Evolutionary conservation across 345 rosid genomes (phyloP).

Genomic region (Carallia brachiata): DNA sequence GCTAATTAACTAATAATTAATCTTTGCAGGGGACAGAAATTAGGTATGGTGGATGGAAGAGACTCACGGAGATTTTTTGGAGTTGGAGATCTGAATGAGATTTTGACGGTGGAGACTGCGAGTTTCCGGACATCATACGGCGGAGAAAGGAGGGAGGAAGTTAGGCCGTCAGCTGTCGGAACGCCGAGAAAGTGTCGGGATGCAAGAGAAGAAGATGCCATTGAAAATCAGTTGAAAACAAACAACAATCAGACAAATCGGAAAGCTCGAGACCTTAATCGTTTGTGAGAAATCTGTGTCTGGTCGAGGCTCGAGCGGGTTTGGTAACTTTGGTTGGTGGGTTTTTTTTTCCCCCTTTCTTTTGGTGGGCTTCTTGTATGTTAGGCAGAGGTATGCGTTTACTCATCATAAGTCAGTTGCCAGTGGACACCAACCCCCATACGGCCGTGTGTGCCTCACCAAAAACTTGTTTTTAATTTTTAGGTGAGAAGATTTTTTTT

Average conservation of each 20-base stretch:
- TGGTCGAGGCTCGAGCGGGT: neutral
- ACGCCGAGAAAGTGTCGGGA: constrained; percentile 17
- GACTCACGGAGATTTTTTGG: constrained; percentile 25
- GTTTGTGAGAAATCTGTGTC: no score
- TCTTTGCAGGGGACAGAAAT: neutral
- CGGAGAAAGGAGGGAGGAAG: neutral
- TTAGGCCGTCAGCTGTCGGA: neutral
- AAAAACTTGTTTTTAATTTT: no score
- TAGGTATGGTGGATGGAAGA: neutral
- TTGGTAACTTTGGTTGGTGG: neutral
- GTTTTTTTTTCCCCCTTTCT: no score
- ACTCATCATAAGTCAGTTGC: no score
- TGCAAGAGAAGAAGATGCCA: constrained; percentile 18
- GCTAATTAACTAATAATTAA: neutral
- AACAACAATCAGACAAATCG: no score
- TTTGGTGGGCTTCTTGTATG: no score
- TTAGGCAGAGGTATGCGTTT: no score
- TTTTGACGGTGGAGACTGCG: constrained; percentile 16
- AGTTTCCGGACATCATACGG: constrained; percentile 10
- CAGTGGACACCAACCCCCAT: no score
- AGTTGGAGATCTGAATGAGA: constrained; percentile 12
- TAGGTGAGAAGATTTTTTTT: no score
- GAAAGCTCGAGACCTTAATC: neutral
- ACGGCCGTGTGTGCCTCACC: no score
- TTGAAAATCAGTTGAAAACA: neutral